Evolutionary conservation across 2,329 filamentous ascomycete genomes (phyloP).

Genomic region (Verticillium nonalfalfae): DNA sequence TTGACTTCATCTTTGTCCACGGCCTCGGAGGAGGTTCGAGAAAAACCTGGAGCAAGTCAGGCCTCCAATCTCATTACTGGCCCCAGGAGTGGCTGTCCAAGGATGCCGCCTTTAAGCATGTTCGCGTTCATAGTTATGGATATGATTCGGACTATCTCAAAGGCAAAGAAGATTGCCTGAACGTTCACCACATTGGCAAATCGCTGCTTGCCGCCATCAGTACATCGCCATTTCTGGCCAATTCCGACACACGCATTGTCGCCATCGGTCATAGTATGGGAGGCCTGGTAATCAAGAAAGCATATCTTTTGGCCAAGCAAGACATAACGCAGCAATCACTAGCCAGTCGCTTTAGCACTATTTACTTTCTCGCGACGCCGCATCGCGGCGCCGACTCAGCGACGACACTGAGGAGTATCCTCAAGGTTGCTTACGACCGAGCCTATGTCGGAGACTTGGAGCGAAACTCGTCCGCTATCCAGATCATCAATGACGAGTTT

Average conservation of each 20-base stretch:
- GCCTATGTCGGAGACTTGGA: conserved; percentile 16
- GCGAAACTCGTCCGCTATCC: conserved; percentile 13
- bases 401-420: conserved; percentile 16
- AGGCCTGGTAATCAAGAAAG: conserved; percentile 22
- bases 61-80: conserved; percentile 23
- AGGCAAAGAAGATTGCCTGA: conserved; percentile 16
- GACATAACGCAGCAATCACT: conserved; percentile 9
- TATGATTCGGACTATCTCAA: conserved; percentile 24
- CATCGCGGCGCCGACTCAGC: conserved; percentile 18
- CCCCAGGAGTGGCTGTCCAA: conserved; percentile 27
- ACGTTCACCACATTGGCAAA: conserved; percentile 24
- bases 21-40: conserved; percentile 29
- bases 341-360: conserved; percentile 12
- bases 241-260: conserved; percentile 16
- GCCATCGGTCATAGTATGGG: conserved; percentile 25
- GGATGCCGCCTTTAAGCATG: conserved; percentile 18
- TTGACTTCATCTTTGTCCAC: conserved; percentile 29
- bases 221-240: conserved; percentile 13
- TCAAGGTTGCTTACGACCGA: conserved; percentile 11
- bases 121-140: conserved; percentile 22
- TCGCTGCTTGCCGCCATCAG: conserved; percentile 19
- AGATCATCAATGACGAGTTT: conserved; percentile 20
- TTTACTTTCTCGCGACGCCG: conserved; percentile 23
- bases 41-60: conserved; percentile 28
- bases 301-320: conserved; percentile 16